Conservation (phyloP, 306 rosid genomes). For the Pyrus communis region DNA sequence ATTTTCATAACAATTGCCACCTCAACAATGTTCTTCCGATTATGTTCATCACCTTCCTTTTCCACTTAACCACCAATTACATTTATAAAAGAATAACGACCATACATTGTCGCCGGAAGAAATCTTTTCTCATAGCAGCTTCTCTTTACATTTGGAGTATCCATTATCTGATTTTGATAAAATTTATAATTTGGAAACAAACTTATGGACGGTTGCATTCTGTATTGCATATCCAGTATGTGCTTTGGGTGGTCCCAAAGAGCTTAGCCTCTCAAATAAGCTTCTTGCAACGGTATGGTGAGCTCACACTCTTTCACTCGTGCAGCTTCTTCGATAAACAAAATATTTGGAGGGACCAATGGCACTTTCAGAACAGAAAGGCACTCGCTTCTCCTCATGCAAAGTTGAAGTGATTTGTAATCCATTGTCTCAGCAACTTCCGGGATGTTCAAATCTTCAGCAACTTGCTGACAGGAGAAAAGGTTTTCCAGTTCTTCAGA, state of each 20-base stretch:
- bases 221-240: constrained; percentile 55
- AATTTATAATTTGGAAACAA: constrained; percentile 54
- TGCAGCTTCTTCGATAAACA: constrained; percentile 81
- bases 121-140: constrained; percentile 36
- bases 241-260: constrained; percentile 39
- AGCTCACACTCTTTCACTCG: constrained; percentile 74
- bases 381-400: constrained; percentile 30
- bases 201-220: constrained; percentile 80
- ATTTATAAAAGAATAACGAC: constrained; percentile 67
- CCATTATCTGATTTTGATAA: constrained; percentile 38
- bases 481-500: constrained; percentile 33
- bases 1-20: constrained; percentile 49
- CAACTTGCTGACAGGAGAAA: constrained; percentile 15
- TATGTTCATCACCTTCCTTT: constrained; percentile 53
- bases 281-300: constrained; percentile 65
- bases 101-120: constrained; percentile 55
- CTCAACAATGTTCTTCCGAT: constrained; percentile 66
- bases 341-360: constrained; percentile 33
- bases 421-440: constrained; percentile 3
- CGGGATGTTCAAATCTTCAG: not conserved
- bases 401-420: constrained; percentile 7
- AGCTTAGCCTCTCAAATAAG: constrained; percentile 56
- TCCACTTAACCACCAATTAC: constrained; percentile 62
- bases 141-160: constrained; percentile 46
- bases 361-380: constrained; percentile 26